Conservation (phyloP, 305 asterid species). For the Fraxinus baroniana region DNA sequence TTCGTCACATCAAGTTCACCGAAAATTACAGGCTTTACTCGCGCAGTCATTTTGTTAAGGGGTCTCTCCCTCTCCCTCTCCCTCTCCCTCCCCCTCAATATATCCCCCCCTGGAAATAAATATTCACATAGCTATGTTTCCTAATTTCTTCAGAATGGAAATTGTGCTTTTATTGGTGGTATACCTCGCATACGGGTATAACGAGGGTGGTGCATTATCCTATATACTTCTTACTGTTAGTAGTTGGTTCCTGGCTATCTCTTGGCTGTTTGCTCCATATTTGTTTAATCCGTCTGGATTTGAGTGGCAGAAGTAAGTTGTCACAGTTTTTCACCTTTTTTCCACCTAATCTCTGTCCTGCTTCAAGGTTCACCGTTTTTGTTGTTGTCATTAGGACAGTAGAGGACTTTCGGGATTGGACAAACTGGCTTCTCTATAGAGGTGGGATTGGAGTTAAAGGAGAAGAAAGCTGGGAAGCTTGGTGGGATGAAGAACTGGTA, state of each 20-base stretch:
- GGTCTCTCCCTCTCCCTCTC: slow-evolving; percentile 51
- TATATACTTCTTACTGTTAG: slow-evolving; percentile 81
- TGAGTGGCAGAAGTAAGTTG: slow-evolving; percentile 94
- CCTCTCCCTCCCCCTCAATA: slow-evolving; percentile 28
- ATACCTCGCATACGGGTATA: slow-evolving; percentile 78
- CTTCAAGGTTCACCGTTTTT: slow-evolving; percentile 26
- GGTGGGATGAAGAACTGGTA: slow-evolving; percentile 99
- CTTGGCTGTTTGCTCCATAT: slow-evolving; percentile 96
- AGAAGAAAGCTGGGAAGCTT: slow-evolving; percentile 99
- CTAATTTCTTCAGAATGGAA: slow-evolving; percentile 69
- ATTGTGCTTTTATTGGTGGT: slow-evolving; percentile 78
- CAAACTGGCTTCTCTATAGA: slow-evolving; percentile 96
- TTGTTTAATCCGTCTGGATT: slow-evolving; percentile 93
- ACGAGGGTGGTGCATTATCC: slow-evolving; percentile 67
- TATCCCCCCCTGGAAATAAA: slow-evolving; percentile 3
- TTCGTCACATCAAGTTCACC: slow-evolving; percentile 80
- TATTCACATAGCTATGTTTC: slow-evolving; percentile 19
- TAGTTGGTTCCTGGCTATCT: slow-evolving; percentile 84
- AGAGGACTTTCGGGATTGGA: slow-evolving; percentile 98
- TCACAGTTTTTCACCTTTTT: slow-evolving; percentile 2
- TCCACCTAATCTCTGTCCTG: slow-evolving; percentile 16
- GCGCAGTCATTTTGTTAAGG: slow-evolving; percentile 84
- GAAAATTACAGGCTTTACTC: slow-evolving; percentile 88
- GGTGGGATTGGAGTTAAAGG: slow-evolving; percentile 99
- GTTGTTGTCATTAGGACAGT: slow-evolving; percentile 65